These are phyloP conservation scores for Bipolaris oryzae DNA, from an alignment of 2,329 filamentous ascomycete species.

Conservation along the genomic window DNA sequence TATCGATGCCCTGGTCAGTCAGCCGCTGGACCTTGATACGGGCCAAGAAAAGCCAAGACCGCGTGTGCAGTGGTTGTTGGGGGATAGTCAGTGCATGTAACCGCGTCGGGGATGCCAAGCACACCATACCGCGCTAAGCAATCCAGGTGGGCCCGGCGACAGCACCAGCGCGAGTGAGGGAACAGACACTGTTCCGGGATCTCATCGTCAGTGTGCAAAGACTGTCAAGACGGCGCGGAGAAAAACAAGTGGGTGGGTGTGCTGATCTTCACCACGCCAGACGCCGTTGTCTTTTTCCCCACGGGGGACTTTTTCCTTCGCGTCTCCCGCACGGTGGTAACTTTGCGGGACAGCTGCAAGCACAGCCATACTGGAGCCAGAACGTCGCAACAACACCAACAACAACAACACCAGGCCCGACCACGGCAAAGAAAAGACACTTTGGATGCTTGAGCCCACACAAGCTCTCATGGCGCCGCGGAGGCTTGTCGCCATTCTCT, in stretches of 20 bases:
- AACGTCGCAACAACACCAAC: no score
- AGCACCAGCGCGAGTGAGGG: slow-evolving; percentile 25
- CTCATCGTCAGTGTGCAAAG: slow-evolving; percentile 22
- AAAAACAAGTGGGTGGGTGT: slow-evolving; percentile 16
- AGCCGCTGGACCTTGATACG: slow-evolving; percentile 30
- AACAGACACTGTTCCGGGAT: slow-evolving; percentile 22
- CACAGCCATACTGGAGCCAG: background rate
- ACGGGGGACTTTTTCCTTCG: slow-evolving; percentile 24
- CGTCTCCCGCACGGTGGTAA: slow-evolving; percentile 9
- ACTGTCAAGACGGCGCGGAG: slow-evolving; percentile 5
- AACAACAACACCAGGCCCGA: background rate
- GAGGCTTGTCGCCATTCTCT: slow-evolving; percentile 30
- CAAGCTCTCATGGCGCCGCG: slow-evolving; percentile 32
- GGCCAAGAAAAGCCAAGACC: slow-evolving; percentile 44
- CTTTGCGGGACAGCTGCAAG: slow-evolving; percentile 3
- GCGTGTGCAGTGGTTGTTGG: slow-evolving; percentile 30
- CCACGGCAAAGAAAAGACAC: background rate
- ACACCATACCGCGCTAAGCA: slow-evolving; percentile 35
- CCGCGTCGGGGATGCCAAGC: slow-evolving; percentile 33
- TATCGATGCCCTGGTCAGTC: slow-evolving; percentile 23
- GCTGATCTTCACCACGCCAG: slow-evolving; percentile 22
- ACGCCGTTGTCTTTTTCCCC: slow-evolving; percentile 25
- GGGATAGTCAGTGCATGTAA: slow-evolving; percentile 27
- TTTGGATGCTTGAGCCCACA: slow-evolving; percentile 7
- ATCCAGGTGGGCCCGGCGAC: slow-evolving; percentile 23